These are phyloP conservation scores for Paracoccidioides lutzii DNA, from an alignment of 2,329 filamentous ascomycete genomes.

Conservation along the genomic window DNA sequence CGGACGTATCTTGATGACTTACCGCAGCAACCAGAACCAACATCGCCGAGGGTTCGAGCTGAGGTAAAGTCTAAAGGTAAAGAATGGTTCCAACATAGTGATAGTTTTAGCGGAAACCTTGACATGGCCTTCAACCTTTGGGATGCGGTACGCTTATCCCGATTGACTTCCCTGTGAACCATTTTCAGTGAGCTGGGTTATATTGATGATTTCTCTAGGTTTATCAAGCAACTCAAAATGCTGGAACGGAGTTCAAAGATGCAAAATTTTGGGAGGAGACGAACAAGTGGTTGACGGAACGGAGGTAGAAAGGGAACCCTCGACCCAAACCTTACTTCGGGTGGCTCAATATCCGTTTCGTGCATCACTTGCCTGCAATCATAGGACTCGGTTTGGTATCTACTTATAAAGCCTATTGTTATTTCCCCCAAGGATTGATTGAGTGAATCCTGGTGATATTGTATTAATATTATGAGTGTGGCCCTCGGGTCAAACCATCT, in stretches of 20 bases:
- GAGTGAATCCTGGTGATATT: background rate
- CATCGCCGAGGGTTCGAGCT: conserved; percentile 36
- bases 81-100: conserved; percentile 49
- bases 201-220: conserved; percentile 30
- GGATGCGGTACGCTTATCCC: conserved; percentile 44
- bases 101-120: conserved; percentile 46
- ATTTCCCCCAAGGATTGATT: background rate
- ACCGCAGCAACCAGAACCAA: conserved; percentile 44
- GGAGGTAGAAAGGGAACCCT: conserved; percentile 17
- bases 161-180: background rate
- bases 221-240: conserved; percentile 44
- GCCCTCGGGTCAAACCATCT: background rate
- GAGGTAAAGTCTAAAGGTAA: conserved; percentile 41
- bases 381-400: background rate
- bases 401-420: background rate
- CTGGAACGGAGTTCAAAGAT: conserved; percentile 40
- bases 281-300: conserved; percentile 43
- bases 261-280: conserved; percentile 46
- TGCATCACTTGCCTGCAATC: conserved; percentile 1
- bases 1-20: conserved; percentile 41
- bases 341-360: background rate
- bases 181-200: background rate
- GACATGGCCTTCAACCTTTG: conserved; percentile 49
- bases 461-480: background rate
- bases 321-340: background rate